Percentiles rank a stretch among this genome's conserved stretches.
These are phyloP conservation scores for Leptographium wingfieldii DNA, from an alignment of 2,329 filamentous ascomycete genomes.

Conservation along the genomic window DNA sequence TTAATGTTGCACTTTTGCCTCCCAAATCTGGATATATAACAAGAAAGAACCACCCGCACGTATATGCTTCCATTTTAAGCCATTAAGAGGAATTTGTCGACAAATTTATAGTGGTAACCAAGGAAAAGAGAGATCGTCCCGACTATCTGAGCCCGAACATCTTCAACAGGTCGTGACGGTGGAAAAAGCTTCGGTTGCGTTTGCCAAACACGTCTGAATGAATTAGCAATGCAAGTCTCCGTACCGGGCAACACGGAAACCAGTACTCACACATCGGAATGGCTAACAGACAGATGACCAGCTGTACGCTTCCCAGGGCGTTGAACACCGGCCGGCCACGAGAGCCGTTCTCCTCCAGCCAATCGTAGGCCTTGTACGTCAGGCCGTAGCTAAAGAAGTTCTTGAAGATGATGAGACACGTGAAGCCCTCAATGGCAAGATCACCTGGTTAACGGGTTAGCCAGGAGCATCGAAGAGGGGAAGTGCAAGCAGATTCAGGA, in stretches of 20 bases:
- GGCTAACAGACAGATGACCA: conserved; percentile 60
- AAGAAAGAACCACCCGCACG: background rate
- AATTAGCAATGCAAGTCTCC: background rate
- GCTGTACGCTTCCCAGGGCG: conserved; percentile 61
- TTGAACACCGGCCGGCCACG: conserved; percentile 45
- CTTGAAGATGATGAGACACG: conserved; percentile 83
- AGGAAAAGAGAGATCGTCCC: background rate
- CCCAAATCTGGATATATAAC: background rate
- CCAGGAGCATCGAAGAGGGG: background rate
- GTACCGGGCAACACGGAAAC: conserved; percentile 17
- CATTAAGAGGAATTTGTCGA: background rate
- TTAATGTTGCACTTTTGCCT: background rate
- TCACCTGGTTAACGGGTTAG: conserved; percentile 38
- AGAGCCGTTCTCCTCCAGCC: conserved; percentile 58
- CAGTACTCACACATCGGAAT: conserved; percentile 59
- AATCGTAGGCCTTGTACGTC: conserved; percentile 74
- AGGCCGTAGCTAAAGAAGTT: conserved; percentile 84
- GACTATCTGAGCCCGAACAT: conserved; percentile 17
- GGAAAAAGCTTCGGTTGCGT: conserved; percentile 59
- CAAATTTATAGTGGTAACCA: background rate
- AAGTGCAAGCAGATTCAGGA: no score
- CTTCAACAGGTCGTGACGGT: conserved; percentile 58
- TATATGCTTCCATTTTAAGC: background rate
- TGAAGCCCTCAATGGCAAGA: conserved; percentile 77
- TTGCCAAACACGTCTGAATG: conserved; percentile 63